Base-by-base conservation (phyloP, 2,329 filamentous ascomycete species). In the Colletotrichum acutatum region DNA sequence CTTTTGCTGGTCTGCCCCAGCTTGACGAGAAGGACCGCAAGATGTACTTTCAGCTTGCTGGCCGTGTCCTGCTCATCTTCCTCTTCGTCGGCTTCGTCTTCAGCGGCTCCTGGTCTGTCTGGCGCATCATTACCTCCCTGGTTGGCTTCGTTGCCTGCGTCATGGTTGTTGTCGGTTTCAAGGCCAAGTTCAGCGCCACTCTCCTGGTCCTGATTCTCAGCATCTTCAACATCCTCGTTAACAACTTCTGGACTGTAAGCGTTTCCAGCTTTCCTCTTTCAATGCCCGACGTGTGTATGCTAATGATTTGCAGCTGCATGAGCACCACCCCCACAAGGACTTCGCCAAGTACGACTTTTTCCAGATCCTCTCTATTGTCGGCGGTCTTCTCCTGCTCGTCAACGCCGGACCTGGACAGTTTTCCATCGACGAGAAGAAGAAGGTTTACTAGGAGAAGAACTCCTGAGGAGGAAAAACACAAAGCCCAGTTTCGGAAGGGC, bases 261-360 rank as follows among this genome's bases (percentile, higher is more conserved):
- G n/a, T 87, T 73, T 75, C 26, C 9, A 19, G 6, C 7, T n/a
- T 16, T 16, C 19, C 37, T 56, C 59, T 67, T 30, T 16, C 58
- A 37, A 61, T 19, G 30, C 32, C 4, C 52, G 11, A 8, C 19
- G 1, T 19, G 19, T 14, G 9, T 22, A 24, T 56, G 52, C 67
- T 75, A 58, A 71, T 32, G 2, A 4, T 34, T 28, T 24, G 0
- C 77, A 97, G 94, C 94, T 99, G 77, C 96, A 98, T 87, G 93
- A 96, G 78, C 94, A 97, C 87, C 97, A 99, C 88, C 97, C 97
- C 61, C 96, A 98, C 90, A 98, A 98, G 91, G 97, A 99, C 85
- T 99, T 99, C 82, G 97, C 97, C 88, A 99, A 99, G 87, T 99
- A 99, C 90, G 97, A 99, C 84, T 99, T 99, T 89, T 99, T 99